Conservation (phyloP, 2,329 filamentous ascomycete species). For the Pseudocercospora cruenta region DNA sequence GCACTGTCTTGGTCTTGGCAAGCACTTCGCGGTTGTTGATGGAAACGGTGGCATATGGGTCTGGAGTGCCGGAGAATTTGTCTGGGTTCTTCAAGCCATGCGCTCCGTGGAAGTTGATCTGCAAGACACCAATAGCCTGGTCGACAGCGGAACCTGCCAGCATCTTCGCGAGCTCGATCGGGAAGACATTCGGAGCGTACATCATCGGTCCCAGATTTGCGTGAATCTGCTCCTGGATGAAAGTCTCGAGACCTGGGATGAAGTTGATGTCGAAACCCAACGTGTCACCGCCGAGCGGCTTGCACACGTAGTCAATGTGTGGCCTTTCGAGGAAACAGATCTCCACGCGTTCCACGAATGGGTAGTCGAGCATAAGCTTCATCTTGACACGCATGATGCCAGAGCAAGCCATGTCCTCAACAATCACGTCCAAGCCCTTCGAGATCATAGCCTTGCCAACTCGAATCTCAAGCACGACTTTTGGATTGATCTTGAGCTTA, state of each 20-base stretch:
- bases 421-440: constrained; percentile 95
- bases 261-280: constrained; percentile 99
- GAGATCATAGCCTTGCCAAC: constrained; percentile 96
- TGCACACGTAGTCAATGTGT: constrained; percentile 94
- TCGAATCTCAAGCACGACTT: constrained; percentile 91
- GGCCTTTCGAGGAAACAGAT: constrained; percentile 92
- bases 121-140: constrained; percentile 91
- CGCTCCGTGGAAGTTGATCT: constrained; percentile 87
- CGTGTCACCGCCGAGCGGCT: constrained; percentile 90
- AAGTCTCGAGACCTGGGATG: constrained; percentile 88
- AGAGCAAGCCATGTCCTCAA: constrained; percentile 95
- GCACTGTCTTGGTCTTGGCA: constrained; percentile 84
- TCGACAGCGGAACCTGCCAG: constrained; percentile 91
- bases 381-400: constrained; percentile 96
- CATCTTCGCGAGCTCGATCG: constrained; percentile 98
- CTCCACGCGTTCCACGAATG: constrained; percentile 91
- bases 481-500: constrained; percentile 95
- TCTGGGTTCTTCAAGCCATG: constrained; percentile 93
- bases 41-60: constrained; percentile 85
- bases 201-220: constrained; percentile 94
- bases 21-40: constrained; percentile 81
- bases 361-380: constrained; percentile 94
- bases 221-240: constrained; percentile 96
- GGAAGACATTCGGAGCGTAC: constrained; percentile 97
- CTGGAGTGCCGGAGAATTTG: constrained; percentile 87